Evolutionary conservation across 2,329 filamentous ascomycete species (phyloP), one percentile per base, ranked within the genome.

Genomic region (Nannizzia gypsea): DNA sequence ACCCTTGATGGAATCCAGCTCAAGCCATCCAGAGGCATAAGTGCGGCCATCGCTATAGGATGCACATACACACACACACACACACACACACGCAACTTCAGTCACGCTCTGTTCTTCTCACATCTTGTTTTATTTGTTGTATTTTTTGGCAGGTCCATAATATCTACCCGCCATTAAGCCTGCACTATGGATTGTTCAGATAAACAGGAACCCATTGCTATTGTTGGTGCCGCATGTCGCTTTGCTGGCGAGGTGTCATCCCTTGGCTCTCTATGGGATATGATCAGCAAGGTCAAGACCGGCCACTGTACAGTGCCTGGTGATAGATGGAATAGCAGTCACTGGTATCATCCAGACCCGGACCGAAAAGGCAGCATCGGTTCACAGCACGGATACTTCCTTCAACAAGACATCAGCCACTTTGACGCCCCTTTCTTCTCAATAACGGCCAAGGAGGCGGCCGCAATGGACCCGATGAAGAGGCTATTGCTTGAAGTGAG

Each of bases 401-500:
- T 73, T 1, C 54, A 67, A 1, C 67, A 71, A 31, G 64, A 71
- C 31, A 63, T 69, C 0, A 59, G 28, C 1, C 28, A 22, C 11
- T 67, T 73, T 17, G 72, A 74, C 60, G 61, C 66, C 1, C 61
- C 66, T 0, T 72, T 73, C 59, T 74, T 71, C 60, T 65, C 67
- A 3, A 64, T 73, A 36, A 64, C 17, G 11, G 28, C 11, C 6
- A 6, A 11, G 1, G 48, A 52, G 22, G 48, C 48, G 3, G 22
- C 22, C n/a, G 22, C 22, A 69, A 90, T 87, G 1, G 88, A 92
- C 69, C 89, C 89, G 0, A 89, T 89, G 81, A 88, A 90, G 70
- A 81, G 89, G 66, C 78, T 91, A 65, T 86, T 87, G 3, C 75
- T 93, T 22, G 82, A 85, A 6, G 90, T 88, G 2, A 87, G 87